Evolutionary conservation across 176 grass and related monocot species (phyloP).

Genomic region (Panicum miliaceum): DNA sequence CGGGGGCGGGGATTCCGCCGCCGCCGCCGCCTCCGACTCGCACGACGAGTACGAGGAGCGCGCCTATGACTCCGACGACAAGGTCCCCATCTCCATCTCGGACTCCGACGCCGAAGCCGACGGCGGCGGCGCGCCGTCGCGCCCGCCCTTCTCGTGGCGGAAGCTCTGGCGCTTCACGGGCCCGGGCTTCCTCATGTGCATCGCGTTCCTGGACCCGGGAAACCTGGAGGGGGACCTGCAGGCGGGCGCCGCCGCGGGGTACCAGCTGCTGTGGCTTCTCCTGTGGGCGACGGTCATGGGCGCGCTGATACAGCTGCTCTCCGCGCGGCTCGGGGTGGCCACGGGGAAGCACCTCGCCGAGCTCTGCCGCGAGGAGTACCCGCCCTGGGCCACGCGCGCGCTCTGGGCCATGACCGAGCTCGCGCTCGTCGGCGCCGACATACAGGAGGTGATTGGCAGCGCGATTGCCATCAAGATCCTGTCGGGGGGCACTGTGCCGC

Average conservation of each 20-base stretch:
- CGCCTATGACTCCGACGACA: constrained; percentile 90
- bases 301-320: constrained; percentile 75
- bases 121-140: not conserved
- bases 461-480: constrained; percentile 94
- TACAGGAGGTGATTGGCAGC: constrained; percentile 96
- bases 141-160: constrained; percentile 80
- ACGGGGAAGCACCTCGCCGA: constrained; percentile 89
- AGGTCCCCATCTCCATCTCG: constrained; percentile 61
- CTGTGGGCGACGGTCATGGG: constrained; percentile 90
- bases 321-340: constrained; percentile 80
- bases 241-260: constrained; percentile 82
- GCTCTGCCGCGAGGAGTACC: constrained; percentile 88
- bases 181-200: constrained; percentile 91
- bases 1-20: not conserved
- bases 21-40: not conserved
- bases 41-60: constrained; percentile 66
- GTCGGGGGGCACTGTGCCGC: constrained; percentile 66
- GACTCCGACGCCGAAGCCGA: constrained; percentile 48
- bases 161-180: constrained; percentile 94
- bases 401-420: constrained; percentile 93
- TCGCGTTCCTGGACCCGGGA: constrained; percentile 87
- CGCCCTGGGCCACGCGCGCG: constrained; percentile 60
- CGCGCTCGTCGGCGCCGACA: constrained; percentile 83
- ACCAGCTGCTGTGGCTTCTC: constrained; percentile 87
- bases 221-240: constrained; percentile 95